Conservation (phyloP, 108 stramenopile species). For the Nannochloropsis oceanica region DNA sequence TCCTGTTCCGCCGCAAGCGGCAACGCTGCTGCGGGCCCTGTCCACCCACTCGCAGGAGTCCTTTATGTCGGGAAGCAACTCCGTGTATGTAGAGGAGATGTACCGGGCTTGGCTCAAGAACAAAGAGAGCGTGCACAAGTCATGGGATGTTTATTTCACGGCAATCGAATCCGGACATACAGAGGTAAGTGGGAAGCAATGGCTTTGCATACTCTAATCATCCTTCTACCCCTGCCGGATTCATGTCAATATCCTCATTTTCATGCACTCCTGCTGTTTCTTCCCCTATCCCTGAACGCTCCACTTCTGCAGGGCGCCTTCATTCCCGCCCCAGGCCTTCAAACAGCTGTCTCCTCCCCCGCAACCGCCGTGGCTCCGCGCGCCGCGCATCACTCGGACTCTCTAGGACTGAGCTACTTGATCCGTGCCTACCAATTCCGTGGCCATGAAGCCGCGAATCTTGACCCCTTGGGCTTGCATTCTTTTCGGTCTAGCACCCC, state of each 20-base stretch:
- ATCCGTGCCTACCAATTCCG: slow-evolving; percentile 79
- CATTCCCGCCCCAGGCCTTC: background rate
- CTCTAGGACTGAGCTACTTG: slow-evolving; percentile 51
- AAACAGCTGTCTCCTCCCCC: background rate
- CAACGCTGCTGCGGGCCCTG: background rate
- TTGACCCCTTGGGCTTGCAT: slow-evolving; percentile 86
- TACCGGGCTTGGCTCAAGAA: slow-evolving; percentile 40
- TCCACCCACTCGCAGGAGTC: background rate
- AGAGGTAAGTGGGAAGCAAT: background rate
- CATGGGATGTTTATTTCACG: slow-evolving; percentile 44
- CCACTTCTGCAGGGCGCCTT: background rate
- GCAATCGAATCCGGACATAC: slow-evolving; percentile 28
- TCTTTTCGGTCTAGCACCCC: slow-evolving; percentile 37
- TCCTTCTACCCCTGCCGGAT: too few relatives aligned
- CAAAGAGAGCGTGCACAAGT: slow-evolving; percentile 40
- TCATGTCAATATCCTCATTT: too few relatives aligned
- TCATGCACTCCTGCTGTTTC: background rate
- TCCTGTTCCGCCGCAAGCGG: background rate
- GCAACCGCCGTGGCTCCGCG: background rate
- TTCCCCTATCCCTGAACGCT: background rate
- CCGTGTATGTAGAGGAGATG: slow-evolving; percentile 46
- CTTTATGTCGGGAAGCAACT: background rate
- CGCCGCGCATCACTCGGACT: slow-evolving; percentile 19
- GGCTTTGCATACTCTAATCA: background rate
- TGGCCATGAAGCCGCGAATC: slow-evolving; percentile 79